These are phyloP conservation scores for Mycena belliarum DNA, from an alignment of 768 basidiomycete genomes.

Conservation along the genomic window DNA sequence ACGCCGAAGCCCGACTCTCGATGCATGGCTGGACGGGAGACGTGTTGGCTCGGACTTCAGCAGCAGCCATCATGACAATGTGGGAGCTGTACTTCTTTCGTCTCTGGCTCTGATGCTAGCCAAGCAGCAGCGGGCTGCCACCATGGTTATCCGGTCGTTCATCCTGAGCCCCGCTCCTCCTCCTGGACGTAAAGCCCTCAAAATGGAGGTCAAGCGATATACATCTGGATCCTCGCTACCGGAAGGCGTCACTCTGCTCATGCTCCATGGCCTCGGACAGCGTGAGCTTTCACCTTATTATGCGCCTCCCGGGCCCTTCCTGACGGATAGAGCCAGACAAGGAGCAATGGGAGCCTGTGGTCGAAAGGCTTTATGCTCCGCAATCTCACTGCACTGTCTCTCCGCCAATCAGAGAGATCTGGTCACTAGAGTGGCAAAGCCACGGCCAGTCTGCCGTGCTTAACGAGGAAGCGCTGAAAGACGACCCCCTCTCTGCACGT, in stretches of 20 bases:
- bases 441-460: slow-evolving; percentile 32
- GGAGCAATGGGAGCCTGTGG: slow-evolving; percentile 33
- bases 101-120: too few species aligned
- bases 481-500: slow-evolving; percentile 22
- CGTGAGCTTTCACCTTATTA: not conserved
- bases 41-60: too few species aligned
- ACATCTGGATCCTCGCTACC: not conserved
- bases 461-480: slow-evolving; percentile 26
- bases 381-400: not conserved
- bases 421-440: slow-evolving; percentile 32
- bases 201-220: too few species aligned
- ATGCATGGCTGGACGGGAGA: too few species aligned
- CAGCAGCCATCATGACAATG: too few species aligned
- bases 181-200: too few species aligned
- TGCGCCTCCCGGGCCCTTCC: not conserved
- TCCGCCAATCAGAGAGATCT: slow-evolving; percentile 27
- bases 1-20: too few species aligned
- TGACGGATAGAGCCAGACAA: slow-evolving; percentile 25
- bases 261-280: slow-evolving; percentile 3
- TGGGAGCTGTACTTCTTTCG: too few species aligned
- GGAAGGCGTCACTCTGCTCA: slow-evolving; percentile 4
- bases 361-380: slow-evolving; percentile 24
- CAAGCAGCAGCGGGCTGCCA: too few species aligned
- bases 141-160: too few species aligned
- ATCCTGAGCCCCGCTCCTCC: too few species aligned